Evolutionary conservation across 345 rosid genomes (phyloP), one percentile per base, ranked within the genome.

Genomic region (Lumnitzera littorea): DNA sequence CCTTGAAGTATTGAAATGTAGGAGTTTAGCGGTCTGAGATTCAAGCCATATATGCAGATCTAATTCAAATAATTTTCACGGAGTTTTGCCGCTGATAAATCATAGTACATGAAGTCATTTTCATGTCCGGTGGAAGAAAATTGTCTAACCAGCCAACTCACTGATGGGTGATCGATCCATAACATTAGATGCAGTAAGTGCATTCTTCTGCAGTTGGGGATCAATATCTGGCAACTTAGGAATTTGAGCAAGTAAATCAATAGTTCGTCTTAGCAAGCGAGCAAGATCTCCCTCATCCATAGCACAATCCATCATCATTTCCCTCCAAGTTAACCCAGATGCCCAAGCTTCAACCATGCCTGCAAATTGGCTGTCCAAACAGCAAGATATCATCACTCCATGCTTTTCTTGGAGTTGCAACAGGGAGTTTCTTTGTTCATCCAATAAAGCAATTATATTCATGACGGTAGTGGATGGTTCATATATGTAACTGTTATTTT

Each of bases 341-440:
- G 96, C 97, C 99, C 99, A 94, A 24, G 99, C 97, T 72, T 87
- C 99, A 5, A 94, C 95, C 99, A 90, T 86, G 66, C 99, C 99
- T n/a, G 89, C 70, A 73, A 89, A 89, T 62, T 94, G 96, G 80
- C 75, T 70, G 48, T 88, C 98, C 76, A 91, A 60, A 70, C 80
- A 80, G 61, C 95, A 88, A 4, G 95, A 68, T 56, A 82, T 82
- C 68, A 68, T 74, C 41, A 94, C 89, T 63, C 80, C 90, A n/a
- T 94, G 91, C 69, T 82, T 89, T 67, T 86, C 89, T 67, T 92
- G 97, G 52, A 92, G 82, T 68, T 77, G 60, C 49, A 86, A 55
- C 11, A 87, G 68, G 48, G 87, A 74, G 51, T 51, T 77, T 73
- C 87, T 86, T 24, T 75, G 91, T 51, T 94, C 90, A 16, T 88